Base-by-base conservation (phyloP, 768 basidiomycete genomes). In the Podaxis sp. region DNA sequence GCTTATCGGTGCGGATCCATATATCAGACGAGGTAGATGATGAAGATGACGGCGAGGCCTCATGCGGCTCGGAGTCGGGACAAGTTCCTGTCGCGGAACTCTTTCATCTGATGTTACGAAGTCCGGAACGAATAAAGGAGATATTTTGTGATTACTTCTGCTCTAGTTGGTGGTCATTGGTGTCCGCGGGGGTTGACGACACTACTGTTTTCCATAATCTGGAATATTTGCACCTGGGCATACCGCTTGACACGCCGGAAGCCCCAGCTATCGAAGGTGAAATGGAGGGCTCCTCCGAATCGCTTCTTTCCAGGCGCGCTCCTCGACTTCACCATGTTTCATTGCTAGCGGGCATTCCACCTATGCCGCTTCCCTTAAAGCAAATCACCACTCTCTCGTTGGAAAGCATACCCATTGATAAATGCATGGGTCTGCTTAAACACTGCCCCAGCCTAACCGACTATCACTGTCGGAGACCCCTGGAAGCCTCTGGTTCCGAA, bases 381-480 rank as follows among this genome's bases (percentile, higher is more conserved):
- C 48, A 51, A 24, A 22, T 59, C 58, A 59, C 48, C 13, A n/a
- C 8, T 24, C 49, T 59, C 15, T n/a, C n/a, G 24, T 56, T 56
- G 38, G 40, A 56, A 22, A 28, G 20, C 17, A 56, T 56, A 13
- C 36, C 36, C 54, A 24, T 56, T 22, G 54, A 56, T 20, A 36
- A 38, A 20, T 56, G 54, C 54, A 56, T 56, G 37, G 38, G 10
- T 22, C n/a, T 56, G 22, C 37, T 56, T 8, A 40, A 38, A 24
- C 36, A 38, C 15, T 56, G 54, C 38, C 54, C 54, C 20, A 38
- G 24, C 54, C 54, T 56, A 11, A 56, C 37, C 8, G 54, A 56
- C 11, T 56, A 56, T 24, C 37, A 56, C 38, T 56, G 54, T 24
- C 36, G 7, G 38, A 56, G 22, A 36, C 26, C 28, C n/a, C 28